These are phyloP conservation scores for Trichoderma oligosporum DNA, from an alignment of 2,329 filamentous ascomycete genomes.

Conservation along the genomic window DNA sequence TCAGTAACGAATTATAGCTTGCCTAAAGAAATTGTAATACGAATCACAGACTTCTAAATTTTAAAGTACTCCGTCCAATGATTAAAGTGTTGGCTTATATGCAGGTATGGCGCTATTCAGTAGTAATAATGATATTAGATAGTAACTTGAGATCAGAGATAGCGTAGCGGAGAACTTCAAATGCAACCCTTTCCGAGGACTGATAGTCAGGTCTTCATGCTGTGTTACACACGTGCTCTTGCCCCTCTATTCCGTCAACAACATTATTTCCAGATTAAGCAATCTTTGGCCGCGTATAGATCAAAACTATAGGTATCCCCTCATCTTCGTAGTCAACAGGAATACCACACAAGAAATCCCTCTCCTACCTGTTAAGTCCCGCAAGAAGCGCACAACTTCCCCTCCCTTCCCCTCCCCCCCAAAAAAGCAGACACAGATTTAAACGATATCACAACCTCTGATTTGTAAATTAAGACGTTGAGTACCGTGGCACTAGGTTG, in stretches of 20 bases:
- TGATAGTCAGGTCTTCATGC: neutral
- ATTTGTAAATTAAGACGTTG: no score
- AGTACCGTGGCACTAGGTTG: no score
- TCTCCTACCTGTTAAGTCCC: no score
- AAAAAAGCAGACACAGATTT: no score
- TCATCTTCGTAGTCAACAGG: no score
- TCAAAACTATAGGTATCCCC: no score
- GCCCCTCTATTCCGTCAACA: conserved; percentile 10
- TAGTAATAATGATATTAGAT: neutral
- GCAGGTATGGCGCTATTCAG: neutral
- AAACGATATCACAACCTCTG: no score
- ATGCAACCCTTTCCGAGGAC: neutral
- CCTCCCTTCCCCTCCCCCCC: no score
- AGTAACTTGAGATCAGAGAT: neutral
- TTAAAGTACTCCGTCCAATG: neutral
- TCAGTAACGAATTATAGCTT: neutral
- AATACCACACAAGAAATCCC: no score
- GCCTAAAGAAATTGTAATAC: neutral
- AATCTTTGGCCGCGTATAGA: no score
- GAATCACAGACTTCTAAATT: neutral
- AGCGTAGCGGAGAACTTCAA: neutral
- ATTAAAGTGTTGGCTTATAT: neutral
- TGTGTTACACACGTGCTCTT: neutral
- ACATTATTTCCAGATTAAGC: neutral
- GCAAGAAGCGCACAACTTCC: no score